A percentile compares a stretch with the other conserved stretches of the same genome.
Conservation (phyloP, 768 basidiomycete species). For the Lactarius deliciosus region DNA sequence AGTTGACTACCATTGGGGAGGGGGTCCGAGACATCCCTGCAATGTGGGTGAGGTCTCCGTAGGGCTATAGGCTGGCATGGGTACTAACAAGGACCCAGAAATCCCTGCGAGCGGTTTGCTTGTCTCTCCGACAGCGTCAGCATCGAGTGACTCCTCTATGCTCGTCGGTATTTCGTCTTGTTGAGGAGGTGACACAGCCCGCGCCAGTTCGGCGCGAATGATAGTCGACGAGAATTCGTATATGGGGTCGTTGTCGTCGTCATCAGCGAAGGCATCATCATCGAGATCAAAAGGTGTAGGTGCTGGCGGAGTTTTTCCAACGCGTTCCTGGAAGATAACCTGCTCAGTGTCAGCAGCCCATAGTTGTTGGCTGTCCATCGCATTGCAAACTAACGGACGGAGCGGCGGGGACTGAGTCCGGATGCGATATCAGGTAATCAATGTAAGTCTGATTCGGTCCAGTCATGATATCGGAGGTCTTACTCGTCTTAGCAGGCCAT, state of each 20-base stretch:
- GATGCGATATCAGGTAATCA: background rate
- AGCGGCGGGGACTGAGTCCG: background rate
- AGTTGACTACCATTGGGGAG: slow-evolving; percentile 31
- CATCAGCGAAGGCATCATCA: slow-evolving; percentile 73
- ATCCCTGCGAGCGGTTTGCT: background rate
- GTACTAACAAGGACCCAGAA: slow-evolving; percentile 8
- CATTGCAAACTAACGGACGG: background rate
- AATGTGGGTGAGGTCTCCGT: slow-evolving; percentile 2
- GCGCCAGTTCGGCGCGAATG: slow-evolving; percentile 63
- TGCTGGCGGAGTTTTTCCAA: slow-evolving; percentile 3
- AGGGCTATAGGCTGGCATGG: slow-evolving; percentile 1
- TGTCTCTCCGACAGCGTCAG: slow-evolving; percentile 45
- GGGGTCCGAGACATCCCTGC: slow-evolving; percentile 36
- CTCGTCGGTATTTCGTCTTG: slow-evolving; percentile 34
- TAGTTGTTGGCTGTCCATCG: slow-evolving; percentile 17
- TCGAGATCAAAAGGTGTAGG: slow-evolving; percentile 38
- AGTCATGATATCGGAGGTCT: slow-evolving; percentile 85
- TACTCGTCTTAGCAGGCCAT: slow-evolving; percentile 86
- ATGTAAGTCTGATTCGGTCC: background rate
- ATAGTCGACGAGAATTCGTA: slow-evolving; percentile 58
- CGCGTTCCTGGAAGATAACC: slow-evolving; percentile 1
- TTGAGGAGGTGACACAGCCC: slow-evolving; percentile 43
- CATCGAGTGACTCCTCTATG: slow-evolving; percentile 45
- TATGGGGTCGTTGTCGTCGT: slow-evolving; percentile 48
- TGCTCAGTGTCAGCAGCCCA: slow-evolving; percentile 10